Evolutionary conservation across 768 basidiomycete genomes (phyloP), one percentile per base, ranked within the genome.

Genomic region (Suillus variegatus): DNA sequence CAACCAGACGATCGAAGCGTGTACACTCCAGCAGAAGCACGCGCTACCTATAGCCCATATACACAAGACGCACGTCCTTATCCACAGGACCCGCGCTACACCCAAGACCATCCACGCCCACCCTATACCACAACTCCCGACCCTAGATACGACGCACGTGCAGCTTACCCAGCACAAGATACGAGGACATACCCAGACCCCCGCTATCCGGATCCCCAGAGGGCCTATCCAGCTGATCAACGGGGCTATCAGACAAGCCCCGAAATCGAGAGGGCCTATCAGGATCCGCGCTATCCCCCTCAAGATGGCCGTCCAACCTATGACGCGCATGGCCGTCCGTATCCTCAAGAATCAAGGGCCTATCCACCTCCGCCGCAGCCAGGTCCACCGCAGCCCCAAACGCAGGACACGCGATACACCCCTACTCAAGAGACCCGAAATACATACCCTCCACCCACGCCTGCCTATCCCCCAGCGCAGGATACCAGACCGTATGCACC

Each of bases 381-480:
- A 20, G 61, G 65, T 61, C 56, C 66, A n/a, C 75, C 69, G 6
- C 76, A 74, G 56, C 58, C 67, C 20, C 71, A 76, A 35, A 18
- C 64, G 22, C 77, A 78, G 12, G 56, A 57, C 14, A 38, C 56
- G 38, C 56, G 57, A 2, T 58, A 58, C 6, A 58, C 38, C 4
- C 38, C 57, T 4, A 41, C 22, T 5, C 25, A 41, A 28, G 38
- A 58, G 25, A 3, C 57, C 1, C 16, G 40, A 40, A 58, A 58
- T 6, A 41, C 57, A 16, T 58, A 40, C 14, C 57, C 57, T 22
- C 57, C 57, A 4, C 38, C 56, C 16, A 22, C 56, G 1, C 38
- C 56, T 10, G 16, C 57, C 14, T 51, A 58, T 9, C 36, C 36
- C 3, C 70, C 63, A 38, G 35, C 60, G 3, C 68, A 64, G 6